Percentiles rank a stretch among this genome's conserved stretches.
These are phyloP conservation scores for Fragilariopsis cylindrus DNA, from an alignment of 108 stramenopile species.

Conservation along the genomic window DNA sequence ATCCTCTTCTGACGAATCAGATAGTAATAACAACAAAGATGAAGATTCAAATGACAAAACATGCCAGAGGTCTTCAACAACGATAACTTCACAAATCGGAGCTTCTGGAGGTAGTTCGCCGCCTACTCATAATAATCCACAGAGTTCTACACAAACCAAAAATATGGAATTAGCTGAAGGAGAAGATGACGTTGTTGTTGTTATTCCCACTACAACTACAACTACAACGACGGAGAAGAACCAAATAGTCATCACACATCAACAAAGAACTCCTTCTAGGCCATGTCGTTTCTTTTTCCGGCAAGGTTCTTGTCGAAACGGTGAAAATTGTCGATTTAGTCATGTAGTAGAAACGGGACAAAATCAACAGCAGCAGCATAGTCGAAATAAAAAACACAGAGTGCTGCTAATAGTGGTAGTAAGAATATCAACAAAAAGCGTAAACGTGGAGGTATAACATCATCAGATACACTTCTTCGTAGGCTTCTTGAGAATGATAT, in stretches of 20 bases:
- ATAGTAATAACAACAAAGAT: neutral
- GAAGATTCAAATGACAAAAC: neutral
- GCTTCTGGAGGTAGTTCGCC: neutral
- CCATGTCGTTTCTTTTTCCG: constrained; percentile 53
- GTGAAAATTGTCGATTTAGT: constrained; percentile 44
- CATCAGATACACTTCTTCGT: constrained; percentile 51
- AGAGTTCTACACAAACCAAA: neutral
- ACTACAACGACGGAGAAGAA: neutral
- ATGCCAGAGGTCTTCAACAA: neutral
- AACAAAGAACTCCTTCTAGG: neutral
- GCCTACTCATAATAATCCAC: neutral
- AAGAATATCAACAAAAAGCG: constrained; percentile 5
- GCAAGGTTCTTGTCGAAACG: constrained; percentile 52
- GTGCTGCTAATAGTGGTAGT: neutral
- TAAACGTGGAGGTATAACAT: constrained; percentile 32
- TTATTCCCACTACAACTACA: neutral
- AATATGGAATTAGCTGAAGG: neutral
- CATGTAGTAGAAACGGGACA: constrained; percentile 34
- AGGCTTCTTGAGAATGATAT: constrained; percentile 74
- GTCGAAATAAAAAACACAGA: neutral
- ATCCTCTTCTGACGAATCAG: constrained; percentile 50
- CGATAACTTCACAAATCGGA: neutral
- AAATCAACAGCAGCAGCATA: neutral
- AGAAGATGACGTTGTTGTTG: neutral
- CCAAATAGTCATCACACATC: neutral